A percentile compares a stretch with the other conserved stretches of the same genome.
These are phyloP conservation scores for Ophiorrhiza pumila DNA, from an alignment of 257 asterid genomes.

Conservation along the genomic window DNA sequence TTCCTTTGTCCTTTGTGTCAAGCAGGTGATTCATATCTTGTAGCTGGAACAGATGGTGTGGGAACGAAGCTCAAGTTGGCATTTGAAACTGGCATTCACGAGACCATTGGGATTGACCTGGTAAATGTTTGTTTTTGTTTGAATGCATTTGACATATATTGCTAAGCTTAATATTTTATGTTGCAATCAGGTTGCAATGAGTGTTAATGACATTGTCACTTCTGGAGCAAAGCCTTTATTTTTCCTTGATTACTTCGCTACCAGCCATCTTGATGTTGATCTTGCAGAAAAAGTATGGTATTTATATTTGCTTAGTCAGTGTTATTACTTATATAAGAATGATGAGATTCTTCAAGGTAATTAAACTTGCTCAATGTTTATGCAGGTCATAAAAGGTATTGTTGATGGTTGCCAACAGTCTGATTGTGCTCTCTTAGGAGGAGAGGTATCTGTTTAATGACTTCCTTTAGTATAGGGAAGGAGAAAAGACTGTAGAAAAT, in stretches of 20 bases:
- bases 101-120: conserved; percentile 94
- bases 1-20: background rate
- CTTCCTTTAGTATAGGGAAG: background rate
- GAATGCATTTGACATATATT: background rate
- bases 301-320: background rate
- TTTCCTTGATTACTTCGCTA: conserved; percentile 95
- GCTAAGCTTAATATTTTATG: conserved; percentile 12
- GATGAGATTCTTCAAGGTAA: background rate
- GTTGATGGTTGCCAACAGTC: conserved; percentile 90
- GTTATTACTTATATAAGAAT: background rate
- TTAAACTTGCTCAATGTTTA: background rate
- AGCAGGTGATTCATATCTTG: conserved; percentile 86
- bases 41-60: conserved; percentile 97
- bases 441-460: conserved; percentile 58
- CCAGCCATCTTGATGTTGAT: conserved; percentile 85
- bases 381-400: conserved; percentile 93
- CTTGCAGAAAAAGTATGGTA: conserved; percentile 83
- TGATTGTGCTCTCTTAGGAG: conserved; percentile 87
- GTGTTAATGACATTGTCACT: conserved; percentile 93
- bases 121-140: conserved; percentile 29
- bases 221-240: conserved; percentile 97
- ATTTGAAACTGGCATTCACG: conserved; percentile 92
- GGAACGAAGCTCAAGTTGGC: conserved; percentile 96
- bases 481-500: background rate
- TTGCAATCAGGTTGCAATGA: conserved; percentile 85